Evolutionary conservation across 768 basidiomycete species (phyloP), one percentile per base, ranked within the genome.

Genomic region (Lactifluus piperatus): DNA sequence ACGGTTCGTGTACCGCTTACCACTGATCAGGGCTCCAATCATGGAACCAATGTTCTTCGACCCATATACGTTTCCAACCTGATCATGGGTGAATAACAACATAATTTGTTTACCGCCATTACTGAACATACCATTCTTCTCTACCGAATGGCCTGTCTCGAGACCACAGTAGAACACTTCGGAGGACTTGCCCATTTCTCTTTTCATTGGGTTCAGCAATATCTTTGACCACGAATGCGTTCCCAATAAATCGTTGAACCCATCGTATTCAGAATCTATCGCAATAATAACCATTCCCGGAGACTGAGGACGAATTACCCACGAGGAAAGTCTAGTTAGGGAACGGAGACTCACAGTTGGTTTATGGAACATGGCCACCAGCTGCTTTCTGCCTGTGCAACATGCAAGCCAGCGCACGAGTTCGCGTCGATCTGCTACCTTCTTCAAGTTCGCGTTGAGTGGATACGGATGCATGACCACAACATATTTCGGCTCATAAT

Each of bases 11-110:
- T 18, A 7, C 27, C 20, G 9, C 47, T 48, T 32, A 48, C 47
- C 1, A 10, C 8, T 48, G n/a, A 11, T 48, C 29, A 29, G 47
- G 47, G 3, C n/a, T 32, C 29, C 29, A 45, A 45, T 44, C 69
- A 8, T 61, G 63, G 66, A 78, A 79, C 77, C 76, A 79, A 11
- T 61, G 45, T 5, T 79, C 77, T 20, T 72, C 62, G 3, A 79
- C 69, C 26, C 73, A 68, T 34, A 77, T 69, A 16, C 76, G 72
- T 64, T 77, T 80, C 78, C 78, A 79, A 5, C 78, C 78, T 79
- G 49, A 22, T 18, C 22, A 26, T 11, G 9, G 16, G 26, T 16
- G 22, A 36, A 26, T 32, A n/a, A 24, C 22, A 34, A 7, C 10
- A n/a, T n/a, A 18, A 30, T 2, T 20, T 1, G 10, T 7, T 8